phyloP scores from a whole-genome alignment of 345 rosid species.

The Bruguiera gymnorhiza region DNA sequence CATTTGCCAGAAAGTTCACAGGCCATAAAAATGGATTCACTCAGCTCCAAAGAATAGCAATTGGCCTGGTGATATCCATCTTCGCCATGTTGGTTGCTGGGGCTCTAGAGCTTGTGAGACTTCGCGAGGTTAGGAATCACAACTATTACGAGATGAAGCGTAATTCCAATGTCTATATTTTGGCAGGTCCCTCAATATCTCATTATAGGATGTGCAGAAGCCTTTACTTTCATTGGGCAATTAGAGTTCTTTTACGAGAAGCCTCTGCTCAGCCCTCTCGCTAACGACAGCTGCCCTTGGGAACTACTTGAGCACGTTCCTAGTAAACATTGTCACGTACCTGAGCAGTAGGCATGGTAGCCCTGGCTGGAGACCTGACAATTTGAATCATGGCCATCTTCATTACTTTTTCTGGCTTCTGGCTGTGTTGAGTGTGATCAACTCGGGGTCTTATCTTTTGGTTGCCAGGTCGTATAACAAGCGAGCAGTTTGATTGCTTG shows the following conservation, averaged over 20 bases:
- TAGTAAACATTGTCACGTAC: constrained; percentile 26
- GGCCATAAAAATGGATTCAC: constrained; percentile 31
- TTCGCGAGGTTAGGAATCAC: constrained; percentile 27
- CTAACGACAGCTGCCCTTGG: constrained; percentile 34
- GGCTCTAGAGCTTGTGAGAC: constrained; percentile 27
- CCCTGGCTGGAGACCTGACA: constrained; percentile 41
- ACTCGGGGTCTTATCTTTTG: constrained; percentile 32
- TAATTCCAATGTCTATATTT: constrained; percentile 38
- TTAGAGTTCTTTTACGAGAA: constrained; percentile 52
- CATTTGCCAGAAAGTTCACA: constrained; percentile 29
- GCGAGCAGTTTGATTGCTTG: background rate
- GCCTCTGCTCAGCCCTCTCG: constrained; percentile 40
- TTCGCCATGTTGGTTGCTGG: constrained; percentile 39
- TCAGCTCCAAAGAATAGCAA: constrained; percentile 45
- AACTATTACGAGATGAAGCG: constrained; percentile 19
- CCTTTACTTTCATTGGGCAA: constrained; percentile 45
- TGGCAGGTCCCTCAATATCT: constrained; percentile 56
- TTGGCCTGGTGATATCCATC: constrained; percentile 39
- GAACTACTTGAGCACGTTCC: constrained; percentile 38
- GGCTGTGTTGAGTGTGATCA: constrained; percentile 31
- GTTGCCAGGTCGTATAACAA: constrained; percentile 43
- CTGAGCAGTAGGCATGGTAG: constrained; percentile 30
- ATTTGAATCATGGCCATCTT: constrained; percentile 39
- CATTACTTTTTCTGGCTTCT: constrained; percentile 44
- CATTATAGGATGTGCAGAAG: constrained; percentile 48